Evolutionary conservation across 495 filamentous ascomycete genomes (phyloP), one percentile per base, ranked within the genome.

Genomic region (Neurospora tetraspora): DNA sequence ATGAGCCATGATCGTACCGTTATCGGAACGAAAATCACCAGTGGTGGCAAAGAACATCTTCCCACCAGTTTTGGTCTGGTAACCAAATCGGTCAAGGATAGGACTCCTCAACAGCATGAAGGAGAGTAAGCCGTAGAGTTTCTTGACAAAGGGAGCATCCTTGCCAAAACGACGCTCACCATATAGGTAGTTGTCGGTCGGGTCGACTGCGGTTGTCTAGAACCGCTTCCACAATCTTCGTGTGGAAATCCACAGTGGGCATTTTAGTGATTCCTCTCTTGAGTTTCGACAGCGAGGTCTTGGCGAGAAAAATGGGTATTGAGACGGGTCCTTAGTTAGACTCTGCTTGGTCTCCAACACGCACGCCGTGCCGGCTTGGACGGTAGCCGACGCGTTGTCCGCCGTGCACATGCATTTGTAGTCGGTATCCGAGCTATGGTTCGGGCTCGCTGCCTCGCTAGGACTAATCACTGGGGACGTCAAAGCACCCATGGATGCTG

Each of bases 381-480:
- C 31, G 31, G 5, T 34, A 34, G 31, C 31, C 31, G 31, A 34
- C 31, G 31, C 31, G 31, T 34, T 34, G 31, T 34, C 31, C 31
- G 31, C 31, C 31, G 31, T 34, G 31, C 0, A 34, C 31, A 34
- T 34, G 4, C 31, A 34, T 34, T 34, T 34, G 31, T 34, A 34
- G 31, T 34, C 31, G 31, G 31, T 34, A 34, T 34, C 31, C 31
- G 81, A 79, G 9, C 86, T 84, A 40, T 86, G 89, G 18, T 86
- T 84, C 5, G 87, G 89, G 34, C 87, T 90, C 5, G 86, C 84
- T 23, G 85, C 83, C 73, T 85, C 83, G 76, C 83, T 85, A 23
- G 82, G 86, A 73, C 81, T 86, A 69, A 80, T 89, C 76, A 83
- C 73, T 34, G 82, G 84, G 18, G 82, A 83, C 72, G 78, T 79